phyloP scores from a whole-genome alignment of 768 basidiomycete species.

The Grammothele lineata region DNA sequence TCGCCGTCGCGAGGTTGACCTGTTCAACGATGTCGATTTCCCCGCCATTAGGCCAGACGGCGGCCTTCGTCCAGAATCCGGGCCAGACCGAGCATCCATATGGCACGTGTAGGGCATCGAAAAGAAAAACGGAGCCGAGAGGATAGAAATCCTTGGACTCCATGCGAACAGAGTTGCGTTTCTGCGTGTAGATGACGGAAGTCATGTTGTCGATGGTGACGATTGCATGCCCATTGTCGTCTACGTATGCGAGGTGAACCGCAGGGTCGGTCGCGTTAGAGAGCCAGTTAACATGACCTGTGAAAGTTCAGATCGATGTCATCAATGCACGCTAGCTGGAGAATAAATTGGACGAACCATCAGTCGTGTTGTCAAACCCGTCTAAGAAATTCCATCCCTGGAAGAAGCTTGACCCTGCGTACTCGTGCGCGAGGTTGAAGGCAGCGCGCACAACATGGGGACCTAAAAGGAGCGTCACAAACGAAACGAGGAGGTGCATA shows the following conservation, averaged over 20 bases:
- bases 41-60: constrained; percentile 35
- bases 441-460: neutral
- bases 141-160: constrained; percentile 37
- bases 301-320: constrained; percentile 30
- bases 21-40: constrained; percentile 42
- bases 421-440: constrained; percentile 22
- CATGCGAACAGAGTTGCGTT: constrained; percentile 60
- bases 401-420: constrained; percentile 38
- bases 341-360: constrained; percentile 17
- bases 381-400: constrained; percentile 40
- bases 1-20: constrained; percentile 45
- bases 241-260: constrained; percentile 55
- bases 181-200: constrained; percentile 45
- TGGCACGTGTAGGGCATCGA: constrained; percentile 19
- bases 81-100: constrained; percentile 31
- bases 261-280: constrained; percentile 40
- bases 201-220: constrained; percentile 71
- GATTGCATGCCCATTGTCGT: constrained; percentile 56
- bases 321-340: neutral
- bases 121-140: constrained; percentile 32
- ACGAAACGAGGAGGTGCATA: neutral
- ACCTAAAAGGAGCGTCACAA: neutral
- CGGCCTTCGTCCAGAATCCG: constrained; percentile 28
- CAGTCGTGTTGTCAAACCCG: constrained; percentile 30
- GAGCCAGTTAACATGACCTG: constrained; percentile 63